phyloP scores from a whole-genome alignment of 768 basidiomycete genomes.

The Leucocoprinus leucothites region DNA sequence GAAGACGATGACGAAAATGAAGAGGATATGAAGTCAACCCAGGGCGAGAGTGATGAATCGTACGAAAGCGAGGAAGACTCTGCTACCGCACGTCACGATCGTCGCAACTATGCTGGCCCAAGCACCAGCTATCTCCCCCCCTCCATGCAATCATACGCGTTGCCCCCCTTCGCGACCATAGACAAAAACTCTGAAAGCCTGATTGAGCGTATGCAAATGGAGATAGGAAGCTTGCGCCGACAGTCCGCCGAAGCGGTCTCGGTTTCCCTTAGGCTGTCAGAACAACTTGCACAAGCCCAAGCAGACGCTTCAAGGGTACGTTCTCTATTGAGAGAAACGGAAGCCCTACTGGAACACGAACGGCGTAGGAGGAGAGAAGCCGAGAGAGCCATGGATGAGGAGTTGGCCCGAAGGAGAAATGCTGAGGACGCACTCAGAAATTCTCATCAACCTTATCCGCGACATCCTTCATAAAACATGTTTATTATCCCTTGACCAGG shows the following conservation, averaged over 20 bases:
- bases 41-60: conserved; percentile 43
- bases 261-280: conserved; percentile 60
- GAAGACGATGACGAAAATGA: conserved; percentile 43
- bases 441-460: conserved; percentile 1
- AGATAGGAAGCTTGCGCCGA: conserved; percentile 59
- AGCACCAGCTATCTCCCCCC: conserved; percentile 14
- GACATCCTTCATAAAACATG: conserved; percentile 7
- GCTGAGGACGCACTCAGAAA: conserved; percentile 23
- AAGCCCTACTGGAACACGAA: conserved; percentile 59
- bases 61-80: conserved; percentile 72
- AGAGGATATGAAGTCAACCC: conserved; percentile 27
- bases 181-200: conserved; percentile 36
- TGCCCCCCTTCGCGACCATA: conserved; percentile 41
- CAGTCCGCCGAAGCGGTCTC: conserved; percentile 69
- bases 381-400: conserved; percentile 40
- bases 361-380: conserved; percentile 47
- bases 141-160: conserved; percentile 30
- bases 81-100: conserved; percentile 20
- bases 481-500: neutral
- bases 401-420: conserved; percentile 20
- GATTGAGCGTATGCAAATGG: conserved; percentile 62
- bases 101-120: neutral
- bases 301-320: conserved; percentile 55
- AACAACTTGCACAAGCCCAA: conserved; percentile 66
- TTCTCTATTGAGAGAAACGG: conserved; percentile 50